phyloP scores from a whole-genome alignment of 768 basidiomycete species.

The Rhodotorula kratochvilovae region DNA sequence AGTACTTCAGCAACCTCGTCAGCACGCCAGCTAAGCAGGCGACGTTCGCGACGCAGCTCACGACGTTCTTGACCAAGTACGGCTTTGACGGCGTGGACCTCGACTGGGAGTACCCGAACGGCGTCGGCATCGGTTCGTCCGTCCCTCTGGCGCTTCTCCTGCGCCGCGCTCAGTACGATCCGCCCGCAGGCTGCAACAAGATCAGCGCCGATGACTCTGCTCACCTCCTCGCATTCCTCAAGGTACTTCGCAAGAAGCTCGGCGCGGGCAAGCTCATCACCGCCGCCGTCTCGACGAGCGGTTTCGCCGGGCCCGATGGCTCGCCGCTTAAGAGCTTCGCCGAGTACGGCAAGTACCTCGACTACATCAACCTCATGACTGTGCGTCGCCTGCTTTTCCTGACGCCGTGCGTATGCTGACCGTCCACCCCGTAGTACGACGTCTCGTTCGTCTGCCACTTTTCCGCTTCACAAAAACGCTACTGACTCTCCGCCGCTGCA shows the following conservation, averaged over 20 bases:
- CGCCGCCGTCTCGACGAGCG: slow-evolving; percentile 67
- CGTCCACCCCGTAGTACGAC: too few relatives aligned
- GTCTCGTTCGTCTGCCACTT: too few relatives aligned
- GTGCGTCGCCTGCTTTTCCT: too few relatives aligned
- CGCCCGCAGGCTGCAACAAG: slow-evolving; percentile 53
- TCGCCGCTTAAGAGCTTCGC: slow-evolving; percentile 65
- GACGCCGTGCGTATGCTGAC: too few relatives aligned
- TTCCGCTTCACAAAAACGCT: too few relatives aligned
- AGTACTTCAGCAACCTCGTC: slow-evolving; percentile 72
- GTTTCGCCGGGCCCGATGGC: slow-evolving; percentile 63
- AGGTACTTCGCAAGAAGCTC: slow-evolving; percentile 59
- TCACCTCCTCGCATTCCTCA: slow-evolving; percentile 72
- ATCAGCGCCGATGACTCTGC: slow-evolving; percentile 58
- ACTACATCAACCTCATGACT: slow-evolving; percentile 84
- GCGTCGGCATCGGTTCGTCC: too few relatives aligned
- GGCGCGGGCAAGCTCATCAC: slow-evolving; percentile 65
- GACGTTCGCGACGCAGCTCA: slow-evolving; percentile 62
- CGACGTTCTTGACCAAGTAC: slow-evolving; percentile 55
- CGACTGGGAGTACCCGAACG: slow-evolving; percentile 14
- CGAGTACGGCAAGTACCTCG: slow-evolving; percentile 61
- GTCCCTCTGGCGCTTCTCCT: too few relatives aligned
- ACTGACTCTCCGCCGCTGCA: too few relatives aligned
- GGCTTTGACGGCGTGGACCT: slow-evolving; percentile 84
- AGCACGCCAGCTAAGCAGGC: slow-evolving; percentile 54
- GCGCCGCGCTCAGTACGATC: too few relatives aligned